phyloP scores from a whole-genome alignment of 2,329 filamentous ascomycete species.

The Ophiocordyceps robertsii region DNA sequence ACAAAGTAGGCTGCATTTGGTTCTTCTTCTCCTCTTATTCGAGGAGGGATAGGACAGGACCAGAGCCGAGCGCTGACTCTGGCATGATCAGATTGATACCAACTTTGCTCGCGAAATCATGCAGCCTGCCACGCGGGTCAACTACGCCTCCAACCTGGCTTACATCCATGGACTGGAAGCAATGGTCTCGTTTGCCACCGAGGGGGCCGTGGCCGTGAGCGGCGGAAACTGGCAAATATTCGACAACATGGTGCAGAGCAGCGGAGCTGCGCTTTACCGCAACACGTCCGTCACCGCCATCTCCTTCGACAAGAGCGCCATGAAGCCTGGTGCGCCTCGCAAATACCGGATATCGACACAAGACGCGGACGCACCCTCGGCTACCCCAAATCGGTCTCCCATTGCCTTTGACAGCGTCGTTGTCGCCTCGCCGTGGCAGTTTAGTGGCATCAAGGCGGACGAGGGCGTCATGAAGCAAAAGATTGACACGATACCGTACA shows the following conservation, averaged over 20 bases:
- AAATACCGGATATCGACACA: constrained; percentile 34
- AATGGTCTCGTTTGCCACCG: constrained; percentile 82
- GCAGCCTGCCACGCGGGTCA: constrained; percentile 83
- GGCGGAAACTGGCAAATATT: constrained; percentile 97
- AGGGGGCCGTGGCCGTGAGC: constrained; percentile 63
- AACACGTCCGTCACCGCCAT: constrained; percentile 58
- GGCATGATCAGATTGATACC: constrained; percentile 35
- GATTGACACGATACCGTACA: constrained; percentile 76
- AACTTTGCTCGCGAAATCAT: constrained; percentile 69
- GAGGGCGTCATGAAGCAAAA: constrained; percentile 52
- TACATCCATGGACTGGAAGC: constrained; percentile 80
- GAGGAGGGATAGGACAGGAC: too few relatives aligned
- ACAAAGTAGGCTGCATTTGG: constrained; percentile 24
- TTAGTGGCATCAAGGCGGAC: constrained; percentile 51
- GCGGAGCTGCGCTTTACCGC: constrained; percentile 45
- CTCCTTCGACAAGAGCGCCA: constrained; percentile 29
- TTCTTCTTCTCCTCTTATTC: too few relatives aligned
- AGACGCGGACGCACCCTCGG: constrained; percentile 8
- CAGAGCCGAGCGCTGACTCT: neutral
- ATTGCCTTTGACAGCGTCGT: constrained; percentile 66
- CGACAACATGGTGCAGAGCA: constrained; percentile 57
- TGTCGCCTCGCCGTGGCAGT: constrained; percentile 75
- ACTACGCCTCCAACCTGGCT: constrained; percentile 84
- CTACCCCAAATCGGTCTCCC: constrained; percentile 24
- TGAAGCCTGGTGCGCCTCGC: constrained; percentile 20